Conservation (phyloP, 805 yeast genomes). For the Candida andamanensis region DNA sequence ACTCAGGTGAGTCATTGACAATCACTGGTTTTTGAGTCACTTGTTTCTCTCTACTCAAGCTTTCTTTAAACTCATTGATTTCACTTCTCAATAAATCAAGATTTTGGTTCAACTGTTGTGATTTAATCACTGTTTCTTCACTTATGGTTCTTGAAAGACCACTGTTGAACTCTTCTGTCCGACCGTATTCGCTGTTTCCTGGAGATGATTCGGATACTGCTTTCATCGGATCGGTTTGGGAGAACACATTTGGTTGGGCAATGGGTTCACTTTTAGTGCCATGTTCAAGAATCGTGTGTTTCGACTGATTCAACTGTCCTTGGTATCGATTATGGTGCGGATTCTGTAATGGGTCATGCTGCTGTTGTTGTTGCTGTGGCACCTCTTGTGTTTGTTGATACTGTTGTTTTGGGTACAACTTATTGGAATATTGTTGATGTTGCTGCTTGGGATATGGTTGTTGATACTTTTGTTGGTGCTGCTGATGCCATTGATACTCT, state of each 20-base stretch:
- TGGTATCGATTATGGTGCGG: slow-evolving; percentile 2
- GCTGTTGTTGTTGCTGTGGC: not conserved
- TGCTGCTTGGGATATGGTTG: slow-evolving; percentile 4
- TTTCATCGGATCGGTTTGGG: too few species aligned
- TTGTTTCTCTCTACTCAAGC: slow-evolving; percentile 26
- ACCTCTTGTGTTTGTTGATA: not conserved
- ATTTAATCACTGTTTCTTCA: slow-evolving; percentile 16
- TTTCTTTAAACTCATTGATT: slow-evolving; percentile 41
- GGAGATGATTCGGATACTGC: too few species aligned
- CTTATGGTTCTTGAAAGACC: slow-evolving; percentile 3
- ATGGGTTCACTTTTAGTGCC: too few species aligned
- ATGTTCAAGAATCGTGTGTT: too few species aligned
- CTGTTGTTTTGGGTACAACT: not conserved
- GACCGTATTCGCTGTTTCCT: too few species aligned
- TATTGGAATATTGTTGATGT: slow-evolving; percentile 1
- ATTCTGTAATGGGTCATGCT: slow-evolving; percentile 1
- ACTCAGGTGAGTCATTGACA: slow-evolving; percentile 13
- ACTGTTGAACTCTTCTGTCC: too few species aligned
- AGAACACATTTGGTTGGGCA: too few species aligned
- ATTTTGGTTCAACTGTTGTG: slow-evolving; percentile 35
- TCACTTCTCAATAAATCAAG: slow-evolving; percentile 37
- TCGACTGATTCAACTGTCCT: too few species aligned
- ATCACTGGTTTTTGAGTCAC: slow-evolving; percentile 5
- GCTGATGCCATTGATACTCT: not conserved
- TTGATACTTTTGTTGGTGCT: slow-evolving; percentile 2